Conservation (phyloP, 1,284 basidiomycete species). For the Cryptococcus jaspeensis region DNA sequence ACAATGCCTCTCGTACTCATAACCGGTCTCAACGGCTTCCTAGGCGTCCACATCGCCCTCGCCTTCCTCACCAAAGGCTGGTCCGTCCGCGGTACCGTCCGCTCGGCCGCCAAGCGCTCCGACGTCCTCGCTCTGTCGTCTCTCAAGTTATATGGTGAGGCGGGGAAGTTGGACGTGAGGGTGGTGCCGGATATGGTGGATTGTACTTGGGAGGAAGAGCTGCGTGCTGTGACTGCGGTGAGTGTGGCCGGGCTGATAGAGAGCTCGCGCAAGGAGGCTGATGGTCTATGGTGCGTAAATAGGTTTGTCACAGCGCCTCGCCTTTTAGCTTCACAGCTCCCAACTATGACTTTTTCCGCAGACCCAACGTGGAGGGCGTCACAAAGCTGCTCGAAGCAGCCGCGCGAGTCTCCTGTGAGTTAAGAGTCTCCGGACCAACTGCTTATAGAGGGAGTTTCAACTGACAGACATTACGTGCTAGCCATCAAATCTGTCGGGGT, state of each 20-base stretch:
- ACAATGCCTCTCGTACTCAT: no score
- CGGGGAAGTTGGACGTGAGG: slow-evolving; percentile 31
- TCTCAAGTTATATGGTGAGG: slow-evolving; percentile 4
- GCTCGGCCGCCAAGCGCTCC: slow-evolving; percentile 43
- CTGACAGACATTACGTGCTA: no score
- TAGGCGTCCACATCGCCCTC: slow-evolving; percentile 28
- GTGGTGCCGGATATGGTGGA: slow-evolving; percentile 33
- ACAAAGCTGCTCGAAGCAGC: slow-evolving; percentile 48
- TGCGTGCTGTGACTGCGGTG: no score
- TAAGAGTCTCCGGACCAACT: no score
- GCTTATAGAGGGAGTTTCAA: no score
- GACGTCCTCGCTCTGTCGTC: slow-evolving; percentile 25
- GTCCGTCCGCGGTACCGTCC: slow-evolving; percentile 44
- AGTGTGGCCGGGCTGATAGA: no score
- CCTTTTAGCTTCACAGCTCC: slow-evolving; percentile 28
- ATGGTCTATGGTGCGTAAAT: no score
- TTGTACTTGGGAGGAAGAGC: slow-evolving; percentile 46
- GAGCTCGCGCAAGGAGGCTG: no score
- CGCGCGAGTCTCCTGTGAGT: slow-evolving; percentile 31
- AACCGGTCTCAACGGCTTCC: slow-evolving; percentile 38
- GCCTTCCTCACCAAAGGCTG: slow-evolving; percentile 27
- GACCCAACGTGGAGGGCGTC: slow-evolving; percentile 55
- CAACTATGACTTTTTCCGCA: slow-evolving; percentile 44
- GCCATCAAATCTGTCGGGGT: slow-evolving; percentile 53
- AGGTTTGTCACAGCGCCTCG: slow-evolving; percentile 23